Evolutionary conservation across 306 rosid genomes (phyloP).

Genomic region (Trifolium subterraneum): DNA sequence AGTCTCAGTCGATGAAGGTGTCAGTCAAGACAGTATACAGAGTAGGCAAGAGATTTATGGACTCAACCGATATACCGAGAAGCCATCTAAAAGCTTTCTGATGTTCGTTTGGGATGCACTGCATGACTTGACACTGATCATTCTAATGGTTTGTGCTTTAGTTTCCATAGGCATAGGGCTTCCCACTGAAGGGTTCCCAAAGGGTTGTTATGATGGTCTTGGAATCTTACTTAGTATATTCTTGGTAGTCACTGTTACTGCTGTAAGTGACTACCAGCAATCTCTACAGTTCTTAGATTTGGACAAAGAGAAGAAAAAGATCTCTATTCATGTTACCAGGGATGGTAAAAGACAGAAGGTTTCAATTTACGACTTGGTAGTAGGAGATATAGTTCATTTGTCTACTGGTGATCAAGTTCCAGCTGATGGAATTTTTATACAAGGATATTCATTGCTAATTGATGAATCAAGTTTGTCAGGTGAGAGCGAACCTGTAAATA

Average conservation of each 20-base stretch:
- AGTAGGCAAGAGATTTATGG: constrained; percentile 78
- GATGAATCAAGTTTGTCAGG: constrained; percentile 93
- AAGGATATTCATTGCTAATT: constrained; percentile 73
- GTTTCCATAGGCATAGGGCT: constrained; percentile 84
- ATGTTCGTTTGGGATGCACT: constrained; percentile 89
- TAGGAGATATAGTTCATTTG: constrained; percentile 91
- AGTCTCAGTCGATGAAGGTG: constrained; percentile 64
- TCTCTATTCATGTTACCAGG: constrained; percentile 73
- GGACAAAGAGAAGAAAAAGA: constrained; percentile 86
- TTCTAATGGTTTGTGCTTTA: constrained; percentile 80
- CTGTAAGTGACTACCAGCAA: constrained; percentile 85
- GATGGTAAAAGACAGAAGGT: constrained; percentile 70
- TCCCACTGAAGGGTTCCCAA: constrained; percentile 89
- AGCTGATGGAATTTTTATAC: constrained; percentile 82
- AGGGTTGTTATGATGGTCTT: constrained; percentile 84
- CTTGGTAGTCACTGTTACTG: constrained; percentile 85
- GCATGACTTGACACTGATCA: constrained; percentile 83
- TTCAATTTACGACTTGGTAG: constrained; percentile 76
- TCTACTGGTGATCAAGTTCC: constrained; percentile 90
- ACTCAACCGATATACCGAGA: constrained; percentile 72
- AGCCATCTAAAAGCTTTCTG: constrained; percentile 66
- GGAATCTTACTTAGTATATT: constrained; percentile 81
- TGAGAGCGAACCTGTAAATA: constrained; percentile 84
- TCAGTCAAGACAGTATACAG: constrained; percentile 48
- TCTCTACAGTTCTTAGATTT: constrained; percentile 85